A percentile compares a stretch with the other conserved stretches of the same genome.
Evolutionary conservation across 2,329 filamentous ascomycete species (phyloP).

Genomic region (Arthrobotrys iridis): DNA sequence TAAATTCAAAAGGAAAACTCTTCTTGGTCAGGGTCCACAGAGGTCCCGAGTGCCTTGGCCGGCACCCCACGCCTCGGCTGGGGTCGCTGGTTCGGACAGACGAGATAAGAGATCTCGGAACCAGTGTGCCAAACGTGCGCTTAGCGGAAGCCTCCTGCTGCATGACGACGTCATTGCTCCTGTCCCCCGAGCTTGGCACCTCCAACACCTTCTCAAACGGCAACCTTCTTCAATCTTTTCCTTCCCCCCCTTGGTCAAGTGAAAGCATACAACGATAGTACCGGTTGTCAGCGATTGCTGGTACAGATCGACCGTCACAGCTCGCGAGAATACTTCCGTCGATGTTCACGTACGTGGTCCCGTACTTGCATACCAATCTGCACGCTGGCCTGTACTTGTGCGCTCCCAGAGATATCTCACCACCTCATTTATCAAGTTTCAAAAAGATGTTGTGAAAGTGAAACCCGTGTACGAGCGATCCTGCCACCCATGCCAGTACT

Average conservation of each 20-base stretch:
- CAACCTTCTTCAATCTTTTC: neutral
- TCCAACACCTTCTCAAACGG: conserved; percentile 8
- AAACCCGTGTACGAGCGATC: neutral
- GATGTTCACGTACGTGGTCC: neutral
- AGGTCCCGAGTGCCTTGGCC: conserved; percentile 11
- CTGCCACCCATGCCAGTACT: neutral
- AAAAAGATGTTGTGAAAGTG: no score
- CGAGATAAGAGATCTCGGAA: conserved; percentile 41
- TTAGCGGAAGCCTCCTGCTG: conserved; percentile 18
- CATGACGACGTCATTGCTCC: conserved; percentile 29
- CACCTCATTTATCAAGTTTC: no score
- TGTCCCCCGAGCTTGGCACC: conserved; percentile 15
- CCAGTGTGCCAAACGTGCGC: neutral
- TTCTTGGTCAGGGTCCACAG: conserved; percentile 23
- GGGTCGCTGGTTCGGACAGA: conserved; percentile 5
- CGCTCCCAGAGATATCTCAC: conserved; percentile 5
- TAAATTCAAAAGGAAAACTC: neutral
- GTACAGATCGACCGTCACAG: conserved; percentile 12
- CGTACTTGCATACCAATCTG: neutral
- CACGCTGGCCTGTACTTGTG: conserved; percentile 1
- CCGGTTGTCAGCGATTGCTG: neutral
- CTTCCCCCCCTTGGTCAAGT: neutral
- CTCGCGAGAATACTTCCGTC: conserved; percentile 15
- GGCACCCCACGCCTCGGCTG: conserved; percentile 23
- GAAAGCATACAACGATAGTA: neutral